Percentiles rank a stretch among this genome's conserved stretches.
These are phyloP conservation scores for Chlamydomonas sp. DNA, from an alignment of 139 green algal genomes.

Conservation along the genomic window DNA sequence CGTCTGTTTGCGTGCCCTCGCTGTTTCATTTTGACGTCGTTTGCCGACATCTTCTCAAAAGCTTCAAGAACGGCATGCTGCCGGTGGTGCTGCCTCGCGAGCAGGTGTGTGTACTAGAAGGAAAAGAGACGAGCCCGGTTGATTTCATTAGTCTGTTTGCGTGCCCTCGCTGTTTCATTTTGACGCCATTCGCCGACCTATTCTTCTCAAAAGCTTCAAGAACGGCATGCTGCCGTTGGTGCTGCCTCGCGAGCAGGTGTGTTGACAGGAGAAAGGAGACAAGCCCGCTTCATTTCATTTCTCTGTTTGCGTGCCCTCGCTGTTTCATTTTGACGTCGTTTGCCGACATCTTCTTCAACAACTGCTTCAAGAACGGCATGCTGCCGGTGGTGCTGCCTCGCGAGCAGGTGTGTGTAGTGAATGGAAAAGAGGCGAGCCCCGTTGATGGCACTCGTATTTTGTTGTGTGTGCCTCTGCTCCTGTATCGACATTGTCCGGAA, in stretches of 20 bases:
- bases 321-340: slow-evolving; percentile 41
- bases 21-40: slow-evolving; percentile 38
- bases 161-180: neutral
- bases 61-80: slow-evolving; percentile 51
- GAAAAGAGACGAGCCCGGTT: too few species aligned
- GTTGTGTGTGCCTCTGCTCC: neutral
- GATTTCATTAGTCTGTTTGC: neutral
- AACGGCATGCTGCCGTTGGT: neutral
- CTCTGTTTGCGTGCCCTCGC: neutral
- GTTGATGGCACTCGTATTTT: neutral
- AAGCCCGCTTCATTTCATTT: neutral
- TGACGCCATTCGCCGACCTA: neutral
- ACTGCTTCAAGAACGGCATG: slow-evolving; percentile 53
- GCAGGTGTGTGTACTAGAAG: too few species aligned
- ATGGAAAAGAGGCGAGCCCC: too few species aligned
- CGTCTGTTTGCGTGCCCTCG: slow-evolving; percentile 1
- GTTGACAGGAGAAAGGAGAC: too few species aligned
- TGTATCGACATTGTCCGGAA: neutral
- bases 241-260: neutral
- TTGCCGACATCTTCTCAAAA: slow-evolving; percentile 50
- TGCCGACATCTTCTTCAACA: slow-evolving; percentile 50
- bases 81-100: slow-evolving; percentile 29
- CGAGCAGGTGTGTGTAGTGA: slow-evolving; percentile 13
- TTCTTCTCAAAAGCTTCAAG: too few species aligned
- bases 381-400: slow-evolving; percentile 34